Percentiles rank a stretch among this genome's conserved stretches.
These are phyloP conservation scores for Xylariales sp. DNA, from an alignment of 2,329 filamentous ascomycete species.

Conservation along the genomic window DNA sequence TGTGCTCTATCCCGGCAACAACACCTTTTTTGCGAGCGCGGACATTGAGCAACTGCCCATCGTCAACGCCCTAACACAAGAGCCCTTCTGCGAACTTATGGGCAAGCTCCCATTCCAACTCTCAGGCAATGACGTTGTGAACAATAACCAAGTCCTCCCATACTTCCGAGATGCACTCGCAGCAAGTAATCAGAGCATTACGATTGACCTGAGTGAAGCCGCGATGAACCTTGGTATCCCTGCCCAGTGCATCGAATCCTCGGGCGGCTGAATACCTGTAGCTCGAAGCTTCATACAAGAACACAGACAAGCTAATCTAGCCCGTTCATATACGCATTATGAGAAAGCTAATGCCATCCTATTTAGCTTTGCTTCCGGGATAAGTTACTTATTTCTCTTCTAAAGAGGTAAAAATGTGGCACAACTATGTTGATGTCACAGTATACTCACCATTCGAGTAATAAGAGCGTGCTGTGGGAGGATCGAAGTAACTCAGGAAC, in stretches of 20 bases:
- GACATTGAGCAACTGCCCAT: constrained; percentile 63
- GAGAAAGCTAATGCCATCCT: neutral
- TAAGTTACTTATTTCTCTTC: neutral
- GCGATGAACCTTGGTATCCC: constrained; percentile 25
- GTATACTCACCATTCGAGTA: too few relatives aligned
- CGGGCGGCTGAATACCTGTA: neutral
- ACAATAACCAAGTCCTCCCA: constrained; percentile 62
- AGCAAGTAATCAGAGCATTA: constrained; percentile 61
- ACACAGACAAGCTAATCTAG: neutral
- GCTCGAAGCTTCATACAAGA: neutral
- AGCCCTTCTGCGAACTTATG: constrained; percentile 63
- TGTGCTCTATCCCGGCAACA: constrained; percentile 67
- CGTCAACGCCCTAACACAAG: constrained; percentile 55
- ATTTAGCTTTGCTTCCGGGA: neutral
- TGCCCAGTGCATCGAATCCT: constrained; percentile 6
- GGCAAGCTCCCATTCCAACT: constrained; percentile 67
- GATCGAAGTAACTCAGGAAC: neutral
- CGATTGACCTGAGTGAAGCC: constrained; percentile 55
- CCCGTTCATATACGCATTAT: neutral
- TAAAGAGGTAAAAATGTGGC: neutral
- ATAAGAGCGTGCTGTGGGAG: too few relatives aligned
- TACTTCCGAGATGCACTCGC: constrained; percentile 69
- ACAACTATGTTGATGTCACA: neutral
- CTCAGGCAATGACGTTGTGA: constrained; percentile 62
- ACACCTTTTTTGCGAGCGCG: constrained; percentile 66